phyloP scores from a whole-genome alignment of 2,329 filamentous ascomycete species.

The Epichloe gansuensis region DNA sequence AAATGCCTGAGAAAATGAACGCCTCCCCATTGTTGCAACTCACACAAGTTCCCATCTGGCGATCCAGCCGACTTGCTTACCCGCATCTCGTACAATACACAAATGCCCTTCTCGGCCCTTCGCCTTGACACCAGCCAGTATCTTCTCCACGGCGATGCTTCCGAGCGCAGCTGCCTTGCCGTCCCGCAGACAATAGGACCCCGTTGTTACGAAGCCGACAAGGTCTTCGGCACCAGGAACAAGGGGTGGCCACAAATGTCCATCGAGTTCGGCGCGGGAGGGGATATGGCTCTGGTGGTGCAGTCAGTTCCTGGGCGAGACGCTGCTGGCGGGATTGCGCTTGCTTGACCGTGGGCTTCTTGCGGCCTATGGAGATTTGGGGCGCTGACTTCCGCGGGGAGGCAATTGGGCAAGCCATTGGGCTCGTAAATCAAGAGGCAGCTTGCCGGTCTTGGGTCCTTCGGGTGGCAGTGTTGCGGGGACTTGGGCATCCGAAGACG shows the following conservation, averaged over 20 bases:
- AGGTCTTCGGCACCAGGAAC: conserved; percentile 67
- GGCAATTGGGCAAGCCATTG: conserved; percentile 58
- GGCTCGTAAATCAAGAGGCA: conserved; percentile 42
- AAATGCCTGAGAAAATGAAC: not conserved
- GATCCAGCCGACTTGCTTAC: conserved; percentile 66
- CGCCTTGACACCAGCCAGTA: conserved; percentile 27
- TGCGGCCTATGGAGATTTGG: not conserved
- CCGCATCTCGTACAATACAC: conserved; percentile 74
- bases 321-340: conserved; percentile 30
- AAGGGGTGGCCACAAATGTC: conserved; percentile 43
- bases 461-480: conserved; percentile 29
- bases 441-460: conserved; percentile 5
- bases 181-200: conserved; percentile 67
- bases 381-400: not conserved
- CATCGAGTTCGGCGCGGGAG: conserved; percentile 23
- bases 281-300: conserved; percentile 20
- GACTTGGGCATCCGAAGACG: conserved; percentile 29
- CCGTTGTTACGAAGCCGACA: conserved; percentile 82
- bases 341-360: conserved; percentile 13
- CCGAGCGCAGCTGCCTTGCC: conserved; percentile 69
- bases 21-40: not conserved
- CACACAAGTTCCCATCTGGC: conserved; percentile 62
- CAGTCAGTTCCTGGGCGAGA: conserved; percentile 36
- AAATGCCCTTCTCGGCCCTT: conserved; percentile 34
- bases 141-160: conserved; percentile 49